Evolutionary conservation across 352 stramenopile species (phyloP), one percentile per base, ranked within the genome.

Genomic region (Phytophthora boehmeriae): DNA sequence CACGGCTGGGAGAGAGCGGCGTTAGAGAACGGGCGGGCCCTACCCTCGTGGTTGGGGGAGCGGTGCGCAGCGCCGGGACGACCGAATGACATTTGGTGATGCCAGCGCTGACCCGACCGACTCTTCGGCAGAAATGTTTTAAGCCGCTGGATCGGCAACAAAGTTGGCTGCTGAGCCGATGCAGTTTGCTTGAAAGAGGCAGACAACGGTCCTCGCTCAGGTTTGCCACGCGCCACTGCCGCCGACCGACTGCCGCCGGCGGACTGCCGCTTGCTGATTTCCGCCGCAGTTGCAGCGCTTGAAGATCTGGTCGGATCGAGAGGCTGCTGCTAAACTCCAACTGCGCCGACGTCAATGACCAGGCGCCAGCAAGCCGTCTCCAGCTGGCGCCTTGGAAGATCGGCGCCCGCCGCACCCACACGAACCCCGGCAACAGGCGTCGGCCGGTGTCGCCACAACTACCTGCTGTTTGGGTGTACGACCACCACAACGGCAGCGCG

Each of bases 261-360:
- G 9, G 19, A 16, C 9, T 16, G 13, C 10, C 34, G 34, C 34
- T 39, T 39, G 14, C 34, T 39, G 34, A 39, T 39, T 39, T 17
- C 14, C 3, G 14, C 34, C 38, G 38, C 38, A 44, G 38, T 44
- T 44, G 38, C 38, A 44, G 4, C 13, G 2, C 4, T 44, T 19
- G 23, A 42, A 20, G 65, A 73, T 73, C 65, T 70, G 59, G 44
- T 73, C 65, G 44, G 59, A 62, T 59, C 50, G 36, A n/a, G 8
- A 19, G 43, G 5, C 25, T 23, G 43, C 25, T 30, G 25, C 25
- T 30, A 8, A 6, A 6, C 25, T 30, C 6, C 25, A 30, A 3
- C 25, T 30, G 25, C 25, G 25, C 25, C 6, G 25, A 3, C 25
- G 25, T 6, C 3, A 34, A 8, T 43, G 56, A 49, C 58, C 46